Percentiles rank a stretch among this genome's conserved stretches.
Conservation (phyloP, 2,329 filamentous ascomycete genomes). For the Fusarium sp. region DNA sequence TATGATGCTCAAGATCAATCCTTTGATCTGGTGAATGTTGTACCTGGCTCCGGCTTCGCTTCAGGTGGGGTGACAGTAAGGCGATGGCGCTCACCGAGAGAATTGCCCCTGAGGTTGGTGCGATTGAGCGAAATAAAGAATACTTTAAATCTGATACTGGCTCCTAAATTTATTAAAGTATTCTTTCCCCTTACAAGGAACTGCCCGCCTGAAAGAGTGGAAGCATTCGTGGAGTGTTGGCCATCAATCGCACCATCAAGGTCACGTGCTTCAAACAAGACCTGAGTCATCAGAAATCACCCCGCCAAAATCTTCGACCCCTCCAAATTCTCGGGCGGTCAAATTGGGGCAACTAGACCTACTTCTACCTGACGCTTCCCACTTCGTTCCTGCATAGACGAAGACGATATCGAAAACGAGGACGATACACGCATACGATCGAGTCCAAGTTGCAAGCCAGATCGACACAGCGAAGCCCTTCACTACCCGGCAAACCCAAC, state of each 20-base stretch:
- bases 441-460: neutral
- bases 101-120: conserved; percentile 4
- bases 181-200: neutral
- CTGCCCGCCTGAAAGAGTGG: too few species aligned
- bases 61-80: conserved; percentile 39
- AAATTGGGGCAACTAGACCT: conserved; percentile 41
- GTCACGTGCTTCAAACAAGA: conserved; percentile 34
- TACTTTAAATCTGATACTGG: neutral
- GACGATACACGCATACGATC: conserved; percentile 4
- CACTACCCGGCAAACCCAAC: neutral
- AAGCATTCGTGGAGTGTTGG: conserved; percentile 14
- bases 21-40: neutral
- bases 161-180: conserved; percentile 1
- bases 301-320: conserved; percentile 48
- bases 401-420: neutral
- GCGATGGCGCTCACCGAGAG: conserved; percentile 8
- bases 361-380: conserved; percentile 26
- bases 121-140: neutral
- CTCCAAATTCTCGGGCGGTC: conserved; percentile 40
- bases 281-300: conserved; percentile 46
- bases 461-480: neutral
- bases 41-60: conserved; percentile 36
- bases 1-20: neutral
- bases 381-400: conserved; percentile 23
- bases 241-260: neutral